phyloP scores from a whole-genome alignment of 2,329 filamentous ascomycete species.

The Verticillium klebahnii region DNA sequence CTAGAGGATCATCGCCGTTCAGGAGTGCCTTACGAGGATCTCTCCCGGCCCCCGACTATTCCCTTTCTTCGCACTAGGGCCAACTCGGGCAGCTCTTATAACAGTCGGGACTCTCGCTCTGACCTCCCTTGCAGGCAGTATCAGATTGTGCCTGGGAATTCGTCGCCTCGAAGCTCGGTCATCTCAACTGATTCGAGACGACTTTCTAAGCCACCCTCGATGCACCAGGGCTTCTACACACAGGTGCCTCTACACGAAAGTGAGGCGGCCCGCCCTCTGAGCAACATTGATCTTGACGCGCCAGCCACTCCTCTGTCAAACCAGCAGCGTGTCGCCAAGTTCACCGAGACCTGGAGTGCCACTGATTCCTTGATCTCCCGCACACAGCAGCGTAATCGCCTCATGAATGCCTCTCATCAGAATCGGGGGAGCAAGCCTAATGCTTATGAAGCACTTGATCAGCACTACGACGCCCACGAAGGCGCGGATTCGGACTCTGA shows the following conservation, averaged over 20 bases:
- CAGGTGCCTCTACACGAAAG: constrained; percentile 43
- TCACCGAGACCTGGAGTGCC: constrained; percentile 51
- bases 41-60: constrained; percentile 51
- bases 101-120: constrained; percentile 47
- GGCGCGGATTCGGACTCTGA: constrained; percentile 36
- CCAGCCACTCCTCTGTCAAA: constrained; percentile 11
- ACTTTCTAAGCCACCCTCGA: constrained; percentile 33
- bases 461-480: constrained; percentile 37
- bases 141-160: constrained; percentile 38
- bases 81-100: constrained; percentile 53
- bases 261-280: constrained; percentile 2
- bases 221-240: constrained; percentile 40
- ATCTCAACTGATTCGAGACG: constrained; percentile 42
- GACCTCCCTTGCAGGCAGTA: constrained; percentile 54
- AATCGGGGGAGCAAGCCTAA: constrained; percentile 22
- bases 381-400: constrained; percentile 47
- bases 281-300: constrained; percentile 1
- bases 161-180: constrained; percentile 36
- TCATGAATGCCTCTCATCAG: constrained; percentile 27
- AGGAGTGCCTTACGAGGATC: constrained; percentile 36
- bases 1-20: constrained; percentile 38
- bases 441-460: constrained; percentile 42
- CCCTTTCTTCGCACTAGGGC: constrained; percentile 78
- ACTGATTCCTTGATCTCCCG: constrained; percentile 49
- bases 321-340: constrained; percentile 36